Conservation (phyloP, 23 red algal genomes). For the Pyropia yezoensis region DNA sequence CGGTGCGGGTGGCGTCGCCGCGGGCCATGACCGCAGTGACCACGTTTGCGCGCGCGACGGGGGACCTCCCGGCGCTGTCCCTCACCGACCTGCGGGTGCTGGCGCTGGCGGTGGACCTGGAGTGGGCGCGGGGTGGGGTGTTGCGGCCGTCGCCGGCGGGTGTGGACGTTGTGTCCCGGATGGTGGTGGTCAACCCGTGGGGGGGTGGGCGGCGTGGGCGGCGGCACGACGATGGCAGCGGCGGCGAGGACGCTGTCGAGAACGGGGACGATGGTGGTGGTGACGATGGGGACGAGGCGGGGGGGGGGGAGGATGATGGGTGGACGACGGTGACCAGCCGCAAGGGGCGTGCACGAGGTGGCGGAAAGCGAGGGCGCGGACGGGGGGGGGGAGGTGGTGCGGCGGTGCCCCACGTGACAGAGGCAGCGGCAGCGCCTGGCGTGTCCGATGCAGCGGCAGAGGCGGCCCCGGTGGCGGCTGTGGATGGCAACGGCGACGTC, state of each 20-base stretch:
- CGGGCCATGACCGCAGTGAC: slow-evolving; percentile 30
- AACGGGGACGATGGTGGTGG: slow-evolving; percentile 10
- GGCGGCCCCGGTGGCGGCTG: neutral
- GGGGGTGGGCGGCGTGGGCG: neutral
- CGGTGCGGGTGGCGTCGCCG: slow-evolving; percentile 24
- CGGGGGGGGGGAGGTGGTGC: neutral
- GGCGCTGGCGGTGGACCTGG: slow-evolving; percentile 58
- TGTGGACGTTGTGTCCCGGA: neutral
- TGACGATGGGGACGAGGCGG: slow-evolving; percentile 3
- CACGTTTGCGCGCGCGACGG: slow-evolving; percentile 37
- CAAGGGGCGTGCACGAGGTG: neutral
- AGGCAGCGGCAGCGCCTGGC: neutral
- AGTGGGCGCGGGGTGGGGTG: slow-evolving; percentile 33
- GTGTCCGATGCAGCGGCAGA: neutral
- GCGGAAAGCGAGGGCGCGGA: neutral
- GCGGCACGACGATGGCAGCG: neutral
- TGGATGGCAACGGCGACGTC: neutral
- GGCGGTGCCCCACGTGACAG: neutral
- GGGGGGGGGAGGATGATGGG: slow-evolving; percentile 15
- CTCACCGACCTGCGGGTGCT: slow-evolving; percentile 63
- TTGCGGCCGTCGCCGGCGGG: too few relatives aligned
- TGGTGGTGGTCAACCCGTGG: neutral
- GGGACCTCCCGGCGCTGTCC: slow-evolving; percentile 59
- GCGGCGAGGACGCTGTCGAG: too few relatives aligned
- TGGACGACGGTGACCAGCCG: slow-evolving; percentile 5